phyloP scores from a whole-genome alignment of 495 filamentous ascomycete species.

The Xylaria intraflava region DNA sequence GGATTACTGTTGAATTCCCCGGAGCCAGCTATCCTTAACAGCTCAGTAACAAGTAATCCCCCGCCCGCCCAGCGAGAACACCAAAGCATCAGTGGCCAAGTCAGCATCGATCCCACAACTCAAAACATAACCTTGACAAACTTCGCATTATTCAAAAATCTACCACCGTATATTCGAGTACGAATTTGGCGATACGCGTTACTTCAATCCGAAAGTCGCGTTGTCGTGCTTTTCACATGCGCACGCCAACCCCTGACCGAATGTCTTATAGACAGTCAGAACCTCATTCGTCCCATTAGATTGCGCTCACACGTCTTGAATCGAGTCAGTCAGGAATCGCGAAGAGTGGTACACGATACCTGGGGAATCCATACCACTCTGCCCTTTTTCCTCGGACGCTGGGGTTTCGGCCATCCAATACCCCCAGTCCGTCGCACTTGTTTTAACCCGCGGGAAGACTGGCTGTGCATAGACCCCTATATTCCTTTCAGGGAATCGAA shows the following conservation, averaged over 20 bases:
- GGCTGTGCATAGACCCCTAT: neutral
- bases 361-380: neutral
- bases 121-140: too few relatives aligned
- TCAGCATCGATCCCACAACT: too few relatives aligned
- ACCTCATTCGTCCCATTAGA: neutral
- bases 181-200: neutral
- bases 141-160: neutral
- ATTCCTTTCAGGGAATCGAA: neutral
- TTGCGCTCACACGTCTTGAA: neutral
- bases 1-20: too few relatives aligned
- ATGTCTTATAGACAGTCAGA: neutral
- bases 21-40: too few relatives aligned
- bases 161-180: neutral
- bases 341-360: neutral
- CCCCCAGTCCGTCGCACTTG: neutral
- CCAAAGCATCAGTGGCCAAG: too few relatives aligned
- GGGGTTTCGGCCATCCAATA: neutral
- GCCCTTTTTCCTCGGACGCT: neutral
- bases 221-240: neutral
- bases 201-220: neutral
- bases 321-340: neutral
- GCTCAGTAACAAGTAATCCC: too few relatives aligned
- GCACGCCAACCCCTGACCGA: neutral
- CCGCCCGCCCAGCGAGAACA: too few relatives aligned
- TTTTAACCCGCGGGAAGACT: neutral